Evolutionary conservation across 2,329 filamentous ascomycete genomes (phyloP).

Genomic region (Myotisia sp.): DNA sequence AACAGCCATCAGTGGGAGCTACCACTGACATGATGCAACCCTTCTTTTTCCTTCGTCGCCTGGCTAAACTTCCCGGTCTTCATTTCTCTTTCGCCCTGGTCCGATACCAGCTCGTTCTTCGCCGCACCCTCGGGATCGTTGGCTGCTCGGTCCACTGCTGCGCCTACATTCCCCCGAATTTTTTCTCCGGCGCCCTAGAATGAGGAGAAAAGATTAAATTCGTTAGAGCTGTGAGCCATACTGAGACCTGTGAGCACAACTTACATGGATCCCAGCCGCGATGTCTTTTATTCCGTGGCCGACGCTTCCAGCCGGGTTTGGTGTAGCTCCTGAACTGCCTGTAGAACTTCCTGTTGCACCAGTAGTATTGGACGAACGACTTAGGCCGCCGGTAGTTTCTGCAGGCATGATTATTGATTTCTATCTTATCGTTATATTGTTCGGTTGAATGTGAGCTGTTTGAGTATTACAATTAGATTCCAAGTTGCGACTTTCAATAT

Average conservation of each 20-base stretch:
- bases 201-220: no score
- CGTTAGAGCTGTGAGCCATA: not conserved
- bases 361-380: no score
- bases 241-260: slow-evolving; percentile 9
- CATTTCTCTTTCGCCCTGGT: slow-evolving; percentile 24
- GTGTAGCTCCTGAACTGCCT: not conserved
- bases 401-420: no score
- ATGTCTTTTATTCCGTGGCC: slow-evolving; percentile 18
- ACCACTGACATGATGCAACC: slow-evolving; percentile 8
- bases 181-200: slow-evolving; percentile 28
- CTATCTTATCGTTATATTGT: no score
- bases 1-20: no score
- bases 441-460: no score
- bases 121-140: slow-evolving; percentile 22
- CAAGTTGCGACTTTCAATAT: no score
- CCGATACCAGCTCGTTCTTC: slow-evolving; percentile 25
- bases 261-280: slow-evolving; percentile 24
- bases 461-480: no score
- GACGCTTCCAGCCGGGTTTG: slow-evolving; percentile 7
- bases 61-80: slow-evolving; percentile 17
- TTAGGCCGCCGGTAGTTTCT: no score
- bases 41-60: slow-evolving; percentile 12
- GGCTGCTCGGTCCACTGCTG: slow-evolving; percentile 27
- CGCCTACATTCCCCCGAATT: slow-evolving; percentile 25
- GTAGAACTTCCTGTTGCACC: no score